Evolutionary conservation across 2,329 filamentous ascomycete genomes (phyloP), one percentile per base, ranked within the genome.

Genomic region (Elsinoe arachidis): DNA sequence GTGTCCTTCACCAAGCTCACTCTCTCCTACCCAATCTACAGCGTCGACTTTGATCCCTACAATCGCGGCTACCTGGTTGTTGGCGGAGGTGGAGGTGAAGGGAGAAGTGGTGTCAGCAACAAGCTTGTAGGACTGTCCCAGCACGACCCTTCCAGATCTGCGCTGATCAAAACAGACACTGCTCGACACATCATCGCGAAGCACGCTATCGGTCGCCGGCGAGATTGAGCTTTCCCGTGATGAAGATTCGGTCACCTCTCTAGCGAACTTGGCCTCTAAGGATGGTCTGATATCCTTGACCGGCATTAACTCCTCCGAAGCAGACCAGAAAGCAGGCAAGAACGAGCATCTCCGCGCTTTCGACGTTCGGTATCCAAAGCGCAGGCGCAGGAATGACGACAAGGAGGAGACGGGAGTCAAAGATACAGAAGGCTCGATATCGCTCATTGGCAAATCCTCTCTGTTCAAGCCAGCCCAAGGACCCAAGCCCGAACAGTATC

Each of bases 311-410:
- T 90, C 89, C 59, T 87, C 85, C 59, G 78, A 83, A 47, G 80
- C 79, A 5, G 85, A 90, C 58, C 79, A 91, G 62, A 78, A 84
- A 64, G 83, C 84, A 62, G 88, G 87, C 62, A 86, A 82, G 68
- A 96, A 96, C 69, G 80, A 88, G 67, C 91, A 96, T 73, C 83
- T 97, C 62, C 83, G 90, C 62, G 80, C 88, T 9, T 87, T 95
- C 66, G 77, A 80, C 61, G 78, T 93, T 61, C 71, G 75, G 59
- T 78, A 79, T 61, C 79, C 80, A 1, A 74, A 75, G 56, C 70
- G 68, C 53, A 78, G 77, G 64, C 70, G 67, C 47, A 62, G 63
- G 26, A 71, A 76, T 62, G 70, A 63, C 61, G 61, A 79, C 59
- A 69, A 68, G 49, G 56, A 64, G 3, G 60, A 65, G 46, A 41